Evolutionary conservation across 768 basidiomycete species (phyloP).

Genomic region (Trichaptum fuscoviolaceum): DNA sequence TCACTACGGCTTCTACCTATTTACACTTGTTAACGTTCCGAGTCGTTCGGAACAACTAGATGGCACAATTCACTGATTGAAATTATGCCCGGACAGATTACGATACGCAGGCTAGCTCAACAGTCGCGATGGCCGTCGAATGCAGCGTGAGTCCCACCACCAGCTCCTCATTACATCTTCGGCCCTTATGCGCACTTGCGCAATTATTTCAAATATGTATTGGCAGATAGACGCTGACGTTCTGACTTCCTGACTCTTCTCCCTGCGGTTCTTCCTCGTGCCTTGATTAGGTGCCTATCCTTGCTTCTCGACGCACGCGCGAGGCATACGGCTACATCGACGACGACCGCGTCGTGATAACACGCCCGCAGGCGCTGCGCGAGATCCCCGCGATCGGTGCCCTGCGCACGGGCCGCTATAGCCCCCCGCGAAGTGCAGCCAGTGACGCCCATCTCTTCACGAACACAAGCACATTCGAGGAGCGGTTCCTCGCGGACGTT

Average conservation of each 20-base stretch:
- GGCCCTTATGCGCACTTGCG: background rate
- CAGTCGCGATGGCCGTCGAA: conserved; percentile 35
- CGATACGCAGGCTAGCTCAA: conserved; percentile 35
- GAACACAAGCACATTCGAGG: background rate
- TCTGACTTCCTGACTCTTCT: too few species aligned
- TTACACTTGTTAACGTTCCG: background rate
- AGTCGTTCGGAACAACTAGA: background rate
- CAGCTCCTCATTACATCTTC: background rate
- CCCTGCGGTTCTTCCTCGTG: background rate
- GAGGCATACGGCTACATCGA: conserved; percentile 34
- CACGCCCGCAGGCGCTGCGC: conserved; percentile 34
- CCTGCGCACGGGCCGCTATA: conserved; percentile 24
- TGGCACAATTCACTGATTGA: background rate
- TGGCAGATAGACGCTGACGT: background rate
- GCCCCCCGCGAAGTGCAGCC: background rate
- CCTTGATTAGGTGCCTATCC: conserved; percentile 29
- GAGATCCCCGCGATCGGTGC: conserved; percentile 35
- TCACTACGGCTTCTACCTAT: too few species aligned
- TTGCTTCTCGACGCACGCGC: conserved; percentile 35
- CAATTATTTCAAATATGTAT: background rate
- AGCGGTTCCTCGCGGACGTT: background rate
- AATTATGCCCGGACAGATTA: conserved; percentile 22
- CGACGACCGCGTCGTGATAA: conserved; percentile 31
- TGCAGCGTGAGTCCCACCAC: conserved; percentile 32
- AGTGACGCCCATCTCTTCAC: background rate